phyloP scores from a whole-genome alignment of 2,329 filamentous ascomycete genomes.

The Leptographium wingfieldii region DNA sequence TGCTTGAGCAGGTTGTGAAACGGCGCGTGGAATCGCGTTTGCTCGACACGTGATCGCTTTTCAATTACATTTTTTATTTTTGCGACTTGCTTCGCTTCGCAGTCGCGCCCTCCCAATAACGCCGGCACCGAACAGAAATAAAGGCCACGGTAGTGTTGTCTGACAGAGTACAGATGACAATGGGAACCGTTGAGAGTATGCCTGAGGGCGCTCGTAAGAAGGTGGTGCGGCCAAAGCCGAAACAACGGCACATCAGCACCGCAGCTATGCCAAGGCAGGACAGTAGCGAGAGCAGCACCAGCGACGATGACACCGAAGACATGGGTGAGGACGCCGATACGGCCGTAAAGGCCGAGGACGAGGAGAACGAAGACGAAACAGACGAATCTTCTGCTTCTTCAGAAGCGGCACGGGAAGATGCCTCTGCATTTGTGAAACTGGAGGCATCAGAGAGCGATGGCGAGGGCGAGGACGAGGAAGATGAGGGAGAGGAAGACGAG shows the following conservation, averaged over 20 bases:
- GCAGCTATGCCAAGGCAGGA: background rate
- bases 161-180: background rate
- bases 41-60: background rate
- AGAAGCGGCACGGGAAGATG: background rate
- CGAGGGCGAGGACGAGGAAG: background rate
- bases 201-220: background rate
- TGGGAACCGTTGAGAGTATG: background rate
- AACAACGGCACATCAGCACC: background rate
- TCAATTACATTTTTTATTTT: background rate
- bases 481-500: background rate
- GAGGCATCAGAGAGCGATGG: background rate
- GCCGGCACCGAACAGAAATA: background rate
- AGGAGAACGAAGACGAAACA: background rate
- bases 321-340: background rate
- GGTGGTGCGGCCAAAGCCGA: background rate
- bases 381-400: background rate
- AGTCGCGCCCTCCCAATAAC: background rate
- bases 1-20: background rate
- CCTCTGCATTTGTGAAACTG: background rate
- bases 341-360: background rate
- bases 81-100: background rate
- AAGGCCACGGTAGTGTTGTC: background rate
- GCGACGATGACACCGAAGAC: background rate
- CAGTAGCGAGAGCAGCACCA: background rate
- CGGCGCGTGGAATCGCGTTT: background rate